A percentile compares a stretch with the other conserved stretches of the same genome.
Conservation (phyloP, 2,329 filamentous ascomycete species). For the Fusarium sororula region DNA sequence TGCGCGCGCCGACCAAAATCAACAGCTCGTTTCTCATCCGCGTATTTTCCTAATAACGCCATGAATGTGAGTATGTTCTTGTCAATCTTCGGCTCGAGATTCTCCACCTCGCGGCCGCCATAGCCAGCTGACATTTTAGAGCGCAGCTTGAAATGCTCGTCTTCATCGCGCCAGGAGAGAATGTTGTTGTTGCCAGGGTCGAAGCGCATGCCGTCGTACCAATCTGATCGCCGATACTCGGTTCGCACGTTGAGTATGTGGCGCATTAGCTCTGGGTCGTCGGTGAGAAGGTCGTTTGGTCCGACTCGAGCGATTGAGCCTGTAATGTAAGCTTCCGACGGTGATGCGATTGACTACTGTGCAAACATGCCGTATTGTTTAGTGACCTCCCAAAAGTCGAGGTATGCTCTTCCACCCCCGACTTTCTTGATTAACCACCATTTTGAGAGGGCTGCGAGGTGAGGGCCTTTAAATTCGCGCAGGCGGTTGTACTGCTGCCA, state of each 20-base stretch:
- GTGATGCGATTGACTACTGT: neutral
- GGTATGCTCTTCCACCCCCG: conserved; percentile 45
- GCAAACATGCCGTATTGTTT: conserved; percentile 42
- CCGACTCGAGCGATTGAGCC: conserved; percentile 52
- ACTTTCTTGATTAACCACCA: conserved; percentile 50
- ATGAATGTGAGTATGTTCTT: conserved; percentile 56
- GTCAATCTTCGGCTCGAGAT: conserved; percentile 60
- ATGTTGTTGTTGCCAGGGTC: conserved; percentile 62
- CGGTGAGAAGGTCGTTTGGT: conserved; percentile 52
- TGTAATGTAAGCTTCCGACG: neutral
- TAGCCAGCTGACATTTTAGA: conserved; percentile 63
- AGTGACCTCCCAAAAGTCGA: conserved; percentile 49
- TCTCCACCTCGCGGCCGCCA: conserved; percentile 62
- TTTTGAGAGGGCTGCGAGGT: conserved; percentile 50
- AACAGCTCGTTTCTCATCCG: conserved; percentile 13
- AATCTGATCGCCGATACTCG: conserved; percentile 48
- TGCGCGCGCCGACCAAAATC: conserved; percentile 59
- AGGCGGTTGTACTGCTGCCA: conserved; percentile 49
- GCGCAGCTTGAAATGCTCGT: conserved; percentile 52
- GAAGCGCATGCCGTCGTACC: conserved; percentile 62
- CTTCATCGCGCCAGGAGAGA: conserved; percentile 59
- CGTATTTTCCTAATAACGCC: conserved; percentile 42
- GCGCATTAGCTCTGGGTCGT: conserved; percentile 51
- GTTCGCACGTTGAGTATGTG: conserved; percentile 48
- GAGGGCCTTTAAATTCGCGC: conserved; percentile 53